These are phyloP conservation scores for Zymoseptoria brevis DNA, from an alignment of 2,329 filamentous ascomycete genomes.

Conservation along the genomic window DNA sequence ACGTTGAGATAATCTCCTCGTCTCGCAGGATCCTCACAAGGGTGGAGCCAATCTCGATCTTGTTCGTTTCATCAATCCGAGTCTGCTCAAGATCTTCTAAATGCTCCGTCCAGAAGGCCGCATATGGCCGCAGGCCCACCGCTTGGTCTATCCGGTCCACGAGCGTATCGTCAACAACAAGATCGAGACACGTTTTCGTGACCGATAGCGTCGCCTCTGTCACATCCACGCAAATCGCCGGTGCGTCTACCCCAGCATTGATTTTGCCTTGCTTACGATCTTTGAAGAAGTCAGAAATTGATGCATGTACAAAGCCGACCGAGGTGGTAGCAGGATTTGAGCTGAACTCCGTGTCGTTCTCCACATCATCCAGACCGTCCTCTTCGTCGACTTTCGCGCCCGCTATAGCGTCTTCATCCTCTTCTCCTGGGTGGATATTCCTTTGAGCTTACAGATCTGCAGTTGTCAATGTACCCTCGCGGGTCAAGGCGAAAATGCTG, in stretches of 20 bases:
- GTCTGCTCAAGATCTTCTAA: not conserved
- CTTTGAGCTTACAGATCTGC: conserved; percentile 6
- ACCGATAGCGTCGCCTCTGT: not conserved
- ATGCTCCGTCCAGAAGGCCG: not conserved
- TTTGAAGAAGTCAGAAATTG: conserved; percentile 9
- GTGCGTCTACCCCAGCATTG: not conserved
- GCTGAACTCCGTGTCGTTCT: conserved; percentile 3
- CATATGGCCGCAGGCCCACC: not conserved
- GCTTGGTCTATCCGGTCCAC: not conserved
- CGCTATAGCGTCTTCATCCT: too few relatives aligned
- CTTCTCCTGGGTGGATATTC: not conserved
- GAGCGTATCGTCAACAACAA: not conserved
- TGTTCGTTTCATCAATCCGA: not conserved
- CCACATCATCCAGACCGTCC: not conserved
- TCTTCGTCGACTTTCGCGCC: not conserved
- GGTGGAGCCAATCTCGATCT: not conserved
- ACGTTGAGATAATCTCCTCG: not conserved
- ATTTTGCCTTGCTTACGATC: conserved; percentile 6
- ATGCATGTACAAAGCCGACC: conserved; percentile 7
- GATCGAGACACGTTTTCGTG: not conserved
- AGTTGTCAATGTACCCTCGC: too few relatives aligned
- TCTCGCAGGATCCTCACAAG: not conserved
- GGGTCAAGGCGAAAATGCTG: too few relatives aligned
- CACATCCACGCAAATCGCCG: not conserved
- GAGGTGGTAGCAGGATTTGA: conserved; percentile 5